These are phyloP conservation scores for Pleurotus citrinopileatus DNA, from an alignment of 768 basidiomycete species.

Conservation along the genomic window DNA sequence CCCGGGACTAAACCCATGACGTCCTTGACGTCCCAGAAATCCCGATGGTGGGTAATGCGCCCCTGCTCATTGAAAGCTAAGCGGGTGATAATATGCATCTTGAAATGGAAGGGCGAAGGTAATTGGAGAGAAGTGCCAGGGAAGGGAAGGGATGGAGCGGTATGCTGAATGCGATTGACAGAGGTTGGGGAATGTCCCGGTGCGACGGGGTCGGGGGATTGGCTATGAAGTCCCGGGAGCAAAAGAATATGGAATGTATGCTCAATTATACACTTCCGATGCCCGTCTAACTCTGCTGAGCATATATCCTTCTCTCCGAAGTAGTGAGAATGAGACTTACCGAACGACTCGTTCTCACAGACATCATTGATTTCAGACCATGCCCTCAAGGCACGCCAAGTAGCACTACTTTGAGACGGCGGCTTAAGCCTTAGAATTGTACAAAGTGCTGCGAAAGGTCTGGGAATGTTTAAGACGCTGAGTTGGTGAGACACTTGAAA, in stretches of 20 bases:
- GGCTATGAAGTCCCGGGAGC: slow-evolving; percentile 68
- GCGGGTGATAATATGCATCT: slow-evolving; percentile 68
- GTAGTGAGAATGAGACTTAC: slow-evolving; percentile 32
- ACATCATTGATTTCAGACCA: slow-evolving; percentile 78
- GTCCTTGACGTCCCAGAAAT: slow-evolving; percentile 81
- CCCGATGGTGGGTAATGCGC: slow-evolving; percentile 76
- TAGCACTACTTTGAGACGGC: slow-evolving; percentile 33
- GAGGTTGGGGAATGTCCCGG: slow-evolving; percentile 27
- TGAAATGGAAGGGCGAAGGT: slow-evolving; percentile 72
- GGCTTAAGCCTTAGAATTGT: slow-evolving; percentile 48
- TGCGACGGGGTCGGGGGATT: slow-evolving; percentile 33
- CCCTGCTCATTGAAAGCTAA: slow-evolving; percentile 81
- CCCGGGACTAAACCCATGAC: slow-evolving; percentile 73
- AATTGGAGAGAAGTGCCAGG: slow-evolving; percentile 57
- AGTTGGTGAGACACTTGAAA: slow-evolving; percentile 59
- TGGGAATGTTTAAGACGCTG: slow-evolving; percentile 63
- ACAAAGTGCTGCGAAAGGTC: slow-evolving; percentile 57
- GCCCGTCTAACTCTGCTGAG: slow-evolving; percentile 50
- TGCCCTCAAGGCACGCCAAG: slow-evolving; percentile 63
- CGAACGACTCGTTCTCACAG: slow-evolving; percentile 78
- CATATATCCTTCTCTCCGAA: not conserved
- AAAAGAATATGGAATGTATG: slow-evolving; percentile 77
- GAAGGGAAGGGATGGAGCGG: slow-evolving; percentile 50
- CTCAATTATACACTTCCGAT: slow-evolving; percentile 70
- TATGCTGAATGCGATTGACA: slow-evolving; percentile 22